Conservation (phyloP, 192 early-diverging fungal species). For the Coemansia sp. region DNA sequence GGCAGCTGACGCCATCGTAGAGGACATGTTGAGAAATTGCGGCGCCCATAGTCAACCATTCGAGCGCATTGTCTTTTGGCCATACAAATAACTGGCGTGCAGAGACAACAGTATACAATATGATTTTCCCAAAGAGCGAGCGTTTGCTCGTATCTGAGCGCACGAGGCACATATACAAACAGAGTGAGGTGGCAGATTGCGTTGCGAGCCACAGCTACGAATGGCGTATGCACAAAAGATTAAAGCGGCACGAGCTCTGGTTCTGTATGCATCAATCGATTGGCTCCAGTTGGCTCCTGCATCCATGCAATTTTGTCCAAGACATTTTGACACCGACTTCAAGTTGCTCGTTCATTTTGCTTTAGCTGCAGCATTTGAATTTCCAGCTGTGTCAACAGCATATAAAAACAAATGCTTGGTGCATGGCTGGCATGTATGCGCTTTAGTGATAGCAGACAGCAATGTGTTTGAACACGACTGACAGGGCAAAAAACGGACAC, state of each 20-base stretch:
- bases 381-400: not conserved
- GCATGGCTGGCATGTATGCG: not conserved
- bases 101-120: not conserved
- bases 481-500: too few relatives aligned
- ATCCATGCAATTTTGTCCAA: not conserved
- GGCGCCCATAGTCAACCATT: slow-evolving; percentile 6
- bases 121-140: not conserved
- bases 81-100: not conserved
- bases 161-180: not conserved
- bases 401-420: not conserved
- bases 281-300: not conserved
- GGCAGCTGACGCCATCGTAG: not conserved
- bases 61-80: not conserved
- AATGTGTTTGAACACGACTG: not conserved
- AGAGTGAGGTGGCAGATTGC: not conserved
- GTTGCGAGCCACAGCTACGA: not conserved
- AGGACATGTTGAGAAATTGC: slow-evolving; percentile 1
- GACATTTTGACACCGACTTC: not conserved
- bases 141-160: not conserved
- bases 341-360: not conserved
- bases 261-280: not conserved
- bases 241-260: not conserved
- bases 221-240: not conserved
- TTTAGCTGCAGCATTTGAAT: not conserved
- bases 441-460: not conserved